Percentiles rank a stretch among this genome's conserved stretches.
These are phyloP conservation scores for Coemansia guatemalensis DNA, from an alignment of 192 early-diverging fungal genomes.

Conservation along the genomic window DNA sequence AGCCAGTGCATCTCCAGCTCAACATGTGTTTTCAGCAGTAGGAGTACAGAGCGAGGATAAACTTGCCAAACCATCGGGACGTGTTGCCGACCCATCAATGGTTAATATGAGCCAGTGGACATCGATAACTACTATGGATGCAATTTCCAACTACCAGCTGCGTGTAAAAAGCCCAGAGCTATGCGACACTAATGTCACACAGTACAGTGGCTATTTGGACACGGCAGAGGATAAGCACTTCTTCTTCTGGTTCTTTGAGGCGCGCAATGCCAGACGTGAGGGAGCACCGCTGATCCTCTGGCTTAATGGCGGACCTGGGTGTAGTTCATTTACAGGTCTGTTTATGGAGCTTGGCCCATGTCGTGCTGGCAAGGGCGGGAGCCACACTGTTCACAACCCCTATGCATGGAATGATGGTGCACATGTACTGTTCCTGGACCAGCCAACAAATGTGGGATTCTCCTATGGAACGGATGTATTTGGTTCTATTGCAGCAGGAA, in stretches of 20 bases:
- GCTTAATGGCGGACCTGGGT: constrained; percentile 85
- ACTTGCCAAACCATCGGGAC: neutral
- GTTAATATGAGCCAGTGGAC: constrained; percentile 3
- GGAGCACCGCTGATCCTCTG: constrained; percentile 70
- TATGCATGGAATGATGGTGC: constrained; percentile 87
- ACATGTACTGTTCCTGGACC: constrained; percentile 77
- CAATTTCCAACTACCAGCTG: constrained; percentile 72
- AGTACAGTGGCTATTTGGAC: constrained; percentile 77
- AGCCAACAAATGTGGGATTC: constrained; percentile 88
- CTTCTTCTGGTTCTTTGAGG: constrained; percentile 96
- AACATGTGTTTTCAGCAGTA: constrained; percentile 3
- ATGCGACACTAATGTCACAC: constrained; percentile 85
- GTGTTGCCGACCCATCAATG: constrained; percentile 5
- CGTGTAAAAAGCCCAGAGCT: constrained; percentile 71
- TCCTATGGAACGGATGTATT: constrained; percentile 68
- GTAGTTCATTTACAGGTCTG: constrained; percentile 71
- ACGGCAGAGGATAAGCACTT: constrained; percentile 64
- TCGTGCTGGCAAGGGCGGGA: constrained; percentile 67
- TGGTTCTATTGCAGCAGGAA: constrained; percentile 68
- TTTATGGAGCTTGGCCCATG: constrained; percentile 84
- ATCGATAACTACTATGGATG: constrained; percentile 30
- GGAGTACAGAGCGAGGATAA: neutral
- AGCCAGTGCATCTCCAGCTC: neutral
- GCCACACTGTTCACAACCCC: constrained; percentile 64
- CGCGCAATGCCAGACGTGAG: constrained; percentile 55